Evolutionary conservation across 2,329 filamentous ascomycete species (phyloP).

Genomic region (Cladophialophora bantiana): DNA sequence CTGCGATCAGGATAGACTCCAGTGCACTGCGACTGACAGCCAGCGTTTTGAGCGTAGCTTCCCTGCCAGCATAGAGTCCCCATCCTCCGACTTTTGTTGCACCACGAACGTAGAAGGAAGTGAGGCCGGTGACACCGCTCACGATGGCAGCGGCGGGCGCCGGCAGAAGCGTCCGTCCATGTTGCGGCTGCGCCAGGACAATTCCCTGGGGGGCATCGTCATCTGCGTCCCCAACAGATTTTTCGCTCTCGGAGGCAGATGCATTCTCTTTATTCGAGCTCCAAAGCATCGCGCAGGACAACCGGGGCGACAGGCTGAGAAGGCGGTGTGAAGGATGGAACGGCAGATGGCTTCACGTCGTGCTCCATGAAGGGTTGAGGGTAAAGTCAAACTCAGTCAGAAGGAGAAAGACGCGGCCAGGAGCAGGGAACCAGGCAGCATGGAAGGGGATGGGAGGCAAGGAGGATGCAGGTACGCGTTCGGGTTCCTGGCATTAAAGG

Average conservation of each 20-base stretch:
- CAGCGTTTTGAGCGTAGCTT: slow-evolving; percentile 53
- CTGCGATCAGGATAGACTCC: slow-evolving; percentile 53
- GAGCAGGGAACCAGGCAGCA: slow-evolving; percentile 6
- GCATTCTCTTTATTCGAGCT: slow-evolving; percentile 24
- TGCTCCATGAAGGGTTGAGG: slow-evolving; percentile 30
- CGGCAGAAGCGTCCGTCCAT: slow-evolving; percentile 50
- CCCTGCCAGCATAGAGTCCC: slow-evolving; percentile 53
- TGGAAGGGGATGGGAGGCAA: slow-evolving; percentile 10
- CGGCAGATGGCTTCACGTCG: slow-evolving; percentile 24
- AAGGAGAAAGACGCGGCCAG: background rate
- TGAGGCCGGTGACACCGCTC: slow-evolving; percentile 54
- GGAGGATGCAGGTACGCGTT: slow-evolving; percentile 37
- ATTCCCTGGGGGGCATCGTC: slow-evolving; percentile 22
- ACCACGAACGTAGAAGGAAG: slow-evolving; percentile 53
- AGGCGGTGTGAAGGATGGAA: slow-evolving; percentile 24
- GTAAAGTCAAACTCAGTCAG: slow-evolving; percentile 10
- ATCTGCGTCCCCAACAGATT: slow-evolving; percentile 16
- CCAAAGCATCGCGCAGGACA: slow-evolving; percentile 31
- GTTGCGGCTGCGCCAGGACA: slow-evolving; percentile 29
- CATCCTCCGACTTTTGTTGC: slow-evolving; percentile 53
- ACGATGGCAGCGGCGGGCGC: slow-evolving; percentile 53
- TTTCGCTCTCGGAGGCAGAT: slow-evolving; percentile 18
- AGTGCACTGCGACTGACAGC: slow-evolving; percentile 54
- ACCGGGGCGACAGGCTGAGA: background rate
- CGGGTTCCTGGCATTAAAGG: slow-evolving; percentile 31